Evolutionary conservation across 1,139 yeast species (phyloP).

Genomic region (Nakaseomyces kungkrabaensis): DNA sequence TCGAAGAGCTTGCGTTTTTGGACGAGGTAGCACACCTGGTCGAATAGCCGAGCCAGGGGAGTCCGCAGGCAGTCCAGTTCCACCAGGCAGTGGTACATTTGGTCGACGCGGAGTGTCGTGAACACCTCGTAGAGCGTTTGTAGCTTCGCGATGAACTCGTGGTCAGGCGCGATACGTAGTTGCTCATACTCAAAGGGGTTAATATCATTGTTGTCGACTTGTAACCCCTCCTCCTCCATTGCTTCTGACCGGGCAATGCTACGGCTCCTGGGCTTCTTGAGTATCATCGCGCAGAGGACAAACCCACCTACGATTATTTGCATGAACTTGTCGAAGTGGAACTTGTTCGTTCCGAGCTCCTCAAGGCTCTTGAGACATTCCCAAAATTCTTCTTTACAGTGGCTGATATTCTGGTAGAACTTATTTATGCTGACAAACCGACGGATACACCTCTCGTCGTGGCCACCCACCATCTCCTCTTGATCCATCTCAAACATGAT

Average conservation of each 20-base stretch:
- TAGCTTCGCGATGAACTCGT: conserved; percentile 11
- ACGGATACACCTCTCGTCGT: background rate
- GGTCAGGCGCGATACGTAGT: conserved; percentile 14
- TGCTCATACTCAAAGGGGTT: conserved; percentile 27
- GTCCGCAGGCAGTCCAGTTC: conserved; percentile 11
- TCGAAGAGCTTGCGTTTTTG: conserved; percentile 22
- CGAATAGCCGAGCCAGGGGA: conserved; percentile 10
- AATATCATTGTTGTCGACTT: conserved; percentile 7
- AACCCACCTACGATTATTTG: background rate
- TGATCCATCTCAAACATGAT: background rate
- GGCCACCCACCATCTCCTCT: background rate
- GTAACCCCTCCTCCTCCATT: background rate
- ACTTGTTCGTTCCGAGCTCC: background rate
- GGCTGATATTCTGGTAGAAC: background rate
- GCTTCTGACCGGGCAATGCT: no score
- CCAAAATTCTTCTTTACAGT: background rate
- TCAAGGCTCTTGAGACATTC: background rate
- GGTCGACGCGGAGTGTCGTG: conserved; percentile 5
- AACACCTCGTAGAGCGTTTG: conserved; percentile 12
- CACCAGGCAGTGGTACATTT: background rate
- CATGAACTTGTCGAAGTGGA: background rate
- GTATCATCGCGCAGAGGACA: background rate
- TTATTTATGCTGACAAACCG: background rate
- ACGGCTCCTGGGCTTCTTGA: background rate
- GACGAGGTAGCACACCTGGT: conserved; percentile 11